A percentile compares a stretch with the other conserved stretches of the same genome.
phyloP scores from a whole-genome alignment of 768 basidiomycete species.

The Tricholoma furcatifolium region DNA sequence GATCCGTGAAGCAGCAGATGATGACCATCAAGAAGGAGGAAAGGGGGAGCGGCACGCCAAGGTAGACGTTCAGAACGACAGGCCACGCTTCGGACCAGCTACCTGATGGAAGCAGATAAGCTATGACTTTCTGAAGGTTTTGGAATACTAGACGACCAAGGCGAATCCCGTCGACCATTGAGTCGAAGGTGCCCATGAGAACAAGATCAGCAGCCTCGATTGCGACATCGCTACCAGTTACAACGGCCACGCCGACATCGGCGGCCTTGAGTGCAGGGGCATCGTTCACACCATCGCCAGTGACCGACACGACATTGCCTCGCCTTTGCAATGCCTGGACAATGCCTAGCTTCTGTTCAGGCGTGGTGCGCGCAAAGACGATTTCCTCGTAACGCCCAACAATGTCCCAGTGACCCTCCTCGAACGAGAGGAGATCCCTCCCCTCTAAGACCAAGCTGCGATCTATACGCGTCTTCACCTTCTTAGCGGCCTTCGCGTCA shows the following conservation, averaged over 20 bases:
- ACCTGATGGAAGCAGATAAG: neutral
- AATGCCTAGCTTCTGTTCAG: conserved; percentile 44
- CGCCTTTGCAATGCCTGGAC: neutral
- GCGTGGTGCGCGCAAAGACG: conserved; percentile 55
- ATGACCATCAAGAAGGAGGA: conserved; percentile 4
- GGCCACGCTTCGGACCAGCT: neutral
- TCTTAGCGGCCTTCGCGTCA: neutral
- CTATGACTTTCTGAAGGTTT: neutral
- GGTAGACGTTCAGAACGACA: neutral
- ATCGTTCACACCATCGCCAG: neutral
- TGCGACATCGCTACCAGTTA: neutral
- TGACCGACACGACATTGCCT: neutral
- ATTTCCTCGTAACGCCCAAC: conserved; percentile 37
- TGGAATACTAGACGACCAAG: neutral
- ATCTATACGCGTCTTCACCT: conserved; percentile 32
- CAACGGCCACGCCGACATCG: neutral
- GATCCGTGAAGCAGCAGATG: conserved; percentile 17
- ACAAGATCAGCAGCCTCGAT: neutral
- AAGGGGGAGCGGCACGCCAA: neutral
- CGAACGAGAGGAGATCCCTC: conserved; percentile 36
- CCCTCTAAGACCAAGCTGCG: conserved; percentile 40
- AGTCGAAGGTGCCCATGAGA: neutral
- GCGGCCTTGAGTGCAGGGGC: neutral
- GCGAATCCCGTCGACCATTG: neutral
- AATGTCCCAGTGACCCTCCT: conserved; percentile 36